Base-by-base conservation (phyloP, 2,329 filamentous ascomycete species). In the Hymenoscyphus repandus region DNA sequence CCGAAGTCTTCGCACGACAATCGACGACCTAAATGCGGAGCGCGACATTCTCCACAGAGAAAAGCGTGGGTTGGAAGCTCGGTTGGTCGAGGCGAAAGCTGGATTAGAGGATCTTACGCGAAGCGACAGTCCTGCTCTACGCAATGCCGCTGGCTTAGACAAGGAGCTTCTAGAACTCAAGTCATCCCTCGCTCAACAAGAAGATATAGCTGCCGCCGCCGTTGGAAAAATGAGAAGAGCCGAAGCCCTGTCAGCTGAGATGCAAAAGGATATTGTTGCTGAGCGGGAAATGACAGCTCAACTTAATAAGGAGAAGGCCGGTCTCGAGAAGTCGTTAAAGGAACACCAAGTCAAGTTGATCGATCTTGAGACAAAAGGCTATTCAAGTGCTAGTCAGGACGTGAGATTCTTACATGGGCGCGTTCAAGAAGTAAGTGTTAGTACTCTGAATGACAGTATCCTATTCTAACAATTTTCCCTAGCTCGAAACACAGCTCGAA, bases 211-310 rank as follows among this genome's bases (percentile, higher is more conserved):
- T 10, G 82, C 86, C 1, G 92, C 93, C 3, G 92, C 92, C 0
- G 86, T 97, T 37, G 92, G 93, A 63, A 97, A 97, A 76, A 99
- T 99, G 93, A 83, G 92, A 49, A 85, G 92, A 20, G 89, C 93
- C 2, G 92, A 99, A 65, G 88, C 90, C 4, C 74, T 97, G 31
- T 85, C 85, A 1, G 82, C 85, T 7, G 93, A 99, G 69, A 85
- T 95, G 57, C 92, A 97, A 65, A 95, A 93, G 68, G 93, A 99
- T 63, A 89, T 96, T 55, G 82, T 85, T 15, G 81, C 80, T 6
- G 92, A 96, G 72, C 83, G 92, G 9, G 93, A 97, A 65, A 79
- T 80, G 32, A 90, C 85, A 61, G 82, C 86, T 5, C 82, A 87
- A 59, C 75, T 97, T 49, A 89, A 93, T 68, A 91, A 91, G 67